phyloP scores from a whole-genome alignment of 1,139 yeast genomes.

The Pichia sp. region DNA sequence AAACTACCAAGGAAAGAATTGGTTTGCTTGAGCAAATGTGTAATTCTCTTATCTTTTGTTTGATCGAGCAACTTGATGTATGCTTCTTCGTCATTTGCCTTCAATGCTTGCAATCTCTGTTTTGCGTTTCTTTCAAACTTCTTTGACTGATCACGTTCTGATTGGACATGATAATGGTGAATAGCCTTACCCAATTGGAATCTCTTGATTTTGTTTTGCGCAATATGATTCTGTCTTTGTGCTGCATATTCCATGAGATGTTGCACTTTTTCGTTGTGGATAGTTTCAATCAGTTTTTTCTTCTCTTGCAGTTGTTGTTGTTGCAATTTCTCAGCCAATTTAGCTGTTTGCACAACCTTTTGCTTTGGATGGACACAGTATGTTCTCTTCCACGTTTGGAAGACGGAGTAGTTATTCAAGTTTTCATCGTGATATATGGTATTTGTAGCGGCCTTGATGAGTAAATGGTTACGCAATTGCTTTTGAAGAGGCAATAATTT shows the following conservation, averaged over 20 bases:
- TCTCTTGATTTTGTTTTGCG: constrained; percentile 21
- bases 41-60: constrained; percentile 77
- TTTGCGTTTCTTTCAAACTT: constrained; percentile 71
- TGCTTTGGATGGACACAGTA: constrained; percentile 67
- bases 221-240: constrained; percentile 24
- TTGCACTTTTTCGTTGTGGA: constrained; percentile 40
- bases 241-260: constrained; percentile 34
- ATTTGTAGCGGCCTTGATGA: constrained; percentile 58
- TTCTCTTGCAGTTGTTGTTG: constrained; percentile 48
- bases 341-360: constrained; percentile 41
- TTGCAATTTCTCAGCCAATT: constrained; percentile 41
- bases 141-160: constrained; percentile 69
- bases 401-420: constrained; percentile 55
- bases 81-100: constrained; percentile 80
- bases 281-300: constrained; percentile 35
- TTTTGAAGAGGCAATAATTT: constrained; percentile 80
- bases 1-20: constrained; percentile 69
- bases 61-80: constrained; percentile 73
- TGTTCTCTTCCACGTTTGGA: constrained; percentile 58
- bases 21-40: constrained; percentile 71
- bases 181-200: constrained; percentile 23
- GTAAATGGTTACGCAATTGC: constrained; percentile 66
- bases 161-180: constrained; percentile 30
- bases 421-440: constrained; percentile 46
- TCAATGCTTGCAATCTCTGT: constrained; percentile 80